These are phyloP conservation scores for Botryotinia calthae DNA, from an alignment of 2,329 filamentous ascomycete species.

Conservation along the genomic window DNA sequence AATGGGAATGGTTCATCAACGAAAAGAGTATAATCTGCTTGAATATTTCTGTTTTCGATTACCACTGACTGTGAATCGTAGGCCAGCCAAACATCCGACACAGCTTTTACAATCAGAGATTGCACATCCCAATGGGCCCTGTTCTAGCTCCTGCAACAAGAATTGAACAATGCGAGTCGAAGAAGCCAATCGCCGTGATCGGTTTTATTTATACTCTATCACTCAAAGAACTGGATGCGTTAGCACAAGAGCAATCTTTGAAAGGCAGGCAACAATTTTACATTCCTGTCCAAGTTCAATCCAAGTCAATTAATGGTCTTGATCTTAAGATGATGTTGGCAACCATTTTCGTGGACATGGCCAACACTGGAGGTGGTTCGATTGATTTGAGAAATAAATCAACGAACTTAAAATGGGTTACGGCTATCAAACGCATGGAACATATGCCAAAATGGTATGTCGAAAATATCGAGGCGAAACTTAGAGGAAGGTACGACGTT, in stretches of 20 bases:
- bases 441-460: background rate
- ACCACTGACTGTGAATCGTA: background rate
- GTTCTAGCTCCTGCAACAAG: background rate
- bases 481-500: background rate
- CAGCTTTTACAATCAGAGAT: background rate
- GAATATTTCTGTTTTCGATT: background rate
- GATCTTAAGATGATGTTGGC: background rate
- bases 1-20: conserved; percentile 15
- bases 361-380: background rate
- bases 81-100: conserved; percentile 3
- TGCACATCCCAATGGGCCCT: background rate
- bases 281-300: background rate
- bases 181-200: background rate
- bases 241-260: background rate
- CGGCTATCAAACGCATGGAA: background rate
- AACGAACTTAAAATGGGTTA: background rate
- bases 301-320: background rate
- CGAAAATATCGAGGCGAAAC: background rate
- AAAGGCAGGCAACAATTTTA: background rate
- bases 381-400: background rate
- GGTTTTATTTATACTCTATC: conserved; percentile 7
- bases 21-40: background rate
- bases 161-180: background rate
- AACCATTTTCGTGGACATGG: background rate
- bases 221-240: background rate